A percentile compares a stretch with the other conserved stretches of the same genome.
Conservation (phyloP, 306 rosid genomes). For the Gillenia trifoliata region DNA sequence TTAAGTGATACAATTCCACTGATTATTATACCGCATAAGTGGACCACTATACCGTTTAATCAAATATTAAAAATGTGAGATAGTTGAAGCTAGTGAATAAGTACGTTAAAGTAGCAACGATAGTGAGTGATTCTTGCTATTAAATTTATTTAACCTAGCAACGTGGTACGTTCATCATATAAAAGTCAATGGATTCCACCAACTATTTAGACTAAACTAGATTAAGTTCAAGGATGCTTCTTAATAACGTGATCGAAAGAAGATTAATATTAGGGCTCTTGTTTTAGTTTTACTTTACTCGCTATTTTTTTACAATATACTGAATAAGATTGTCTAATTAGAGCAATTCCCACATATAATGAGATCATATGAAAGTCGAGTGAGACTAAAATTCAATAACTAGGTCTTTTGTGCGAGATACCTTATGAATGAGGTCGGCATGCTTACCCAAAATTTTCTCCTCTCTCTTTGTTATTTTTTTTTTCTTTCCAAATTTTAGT, state of each 20-base stretch:
- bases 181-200: neutral
- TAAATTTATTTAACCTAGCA: neutral
- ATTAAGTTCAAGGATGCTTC: neutral
- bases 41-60: neutral
- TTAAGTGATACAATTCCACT: neutral
- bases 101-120: neutral
- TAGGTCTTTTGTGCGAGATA: no score
- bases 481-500: no score
- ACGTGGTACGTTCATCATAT: neutral
- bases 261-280: neutral
- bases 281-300: neutral
- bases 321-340: no score
- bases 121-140: neutral
- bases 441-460: no score
- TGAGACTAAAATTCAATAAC: no score
- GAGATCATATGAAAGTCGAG: no score
- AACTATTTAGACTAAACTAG: neutral
- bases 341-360: no score
- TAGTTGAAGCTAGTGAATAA: neutral
- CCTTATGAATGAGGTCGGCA: no score
- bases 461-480: no score
- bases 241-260: neutral
- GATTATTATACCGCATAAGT: neutral
- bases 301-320: no score
- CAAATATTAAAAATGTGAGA: neutral